Evolutionary conservation across 2,329 filamentous ascomycete genomes (phyloP), one percentile per base, ranked within the genome.

Genomic region (Talaromyces marneffei): DNA sequence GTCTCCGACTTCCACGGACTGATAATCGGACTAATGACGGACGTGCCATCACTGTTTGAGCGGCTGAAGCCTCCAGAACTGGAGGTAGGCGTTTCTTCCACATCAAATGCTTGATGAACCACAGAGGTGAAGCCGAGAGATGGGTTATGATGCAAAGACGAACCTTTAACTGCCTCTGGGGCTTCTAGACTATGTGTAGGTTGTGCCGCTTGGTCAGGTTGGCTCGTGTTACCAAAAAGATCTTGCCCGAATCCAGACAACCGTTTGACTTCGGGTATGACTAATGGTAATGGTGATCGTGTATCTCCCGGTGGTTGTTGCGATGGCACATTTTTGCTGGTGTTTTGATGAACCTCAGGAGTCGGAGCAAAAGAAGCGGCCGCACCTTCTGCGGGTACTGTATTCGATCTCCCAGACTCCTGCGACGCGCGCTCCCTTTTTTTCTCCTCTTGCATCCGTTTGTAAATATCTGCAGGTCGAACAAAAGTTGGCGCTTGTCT

Each of bases 401-500:
- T 23, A 35, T n/a, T 42, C n/a, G 50, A 55, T 29, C 37, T 33
- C 29, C 39, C 20, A 25, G 29, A 31, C 2, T 50, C 52, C 3
- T 37, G 33, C 20, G 55, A 12, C 3, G 6, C n/a, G 9, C 2
- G 76, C 65, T 84, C 81, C 65, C 77, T 82, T 64, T 83, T 79
- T 58, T 80, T 81, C 65, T 90, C 88, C 66, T 90, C 87, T 57
- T 84, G 84, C 72, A 88, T 80, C 5, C 88, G 85, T 69, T 84
- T 87, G 72, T 93, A 92, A 44, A 92, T 87, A 66, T 95, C 90
- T 12, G 88, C 84, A 1, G 91, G 89, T 39, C 89, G 82, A 60
- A 91, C 81, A 66, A 93, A 87, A 0, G 86, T 82, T 20, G 84
- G 74, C 0, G 84, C 72, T 66, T 86, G 87, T 55, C 77, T 71